Evolutionary conservation across 805 yeast genomes (phyloP), one percentile per base, ranked within the genome.

Genomic region (Suhomyces sp.): DNA sequence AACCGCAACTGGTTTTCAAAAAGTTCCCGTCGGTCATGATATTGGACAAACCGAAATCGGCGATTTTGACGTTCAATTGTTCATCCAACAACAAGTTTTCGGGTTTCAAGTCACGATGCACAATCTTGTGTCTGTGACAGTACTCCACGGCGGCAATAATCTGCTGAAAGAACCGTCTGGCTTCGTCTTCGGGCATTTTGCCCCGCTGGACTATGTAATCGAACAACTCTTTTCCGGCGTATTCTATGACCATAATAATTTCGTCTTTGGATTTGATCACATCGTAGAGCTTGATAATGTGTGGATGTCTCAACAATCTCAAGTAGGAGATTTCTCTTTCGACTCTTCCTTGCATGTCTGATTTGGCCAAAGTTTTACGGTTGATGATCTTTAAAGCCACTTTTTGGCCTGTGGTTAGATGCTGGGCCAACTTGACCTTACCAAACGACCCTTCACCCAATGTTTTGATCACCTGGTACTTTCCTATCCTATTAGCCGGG

Each of bases 81-180:
- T 64, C 68, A 46, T 65, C 68, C 58, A 65, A 57, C 55, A 65
- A 60, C 56, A 65, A 61, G 56, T 65, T 65, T 59, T 94, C 99
- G 0, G 99, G 99, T 68, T 94, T 94, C 68, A 94, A 80, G 73
- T 94, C 99, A 61, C 99, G 53, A 54, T 65, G 69, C 29, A 65
- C 69, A 50, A 65, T 64, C 60, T 65, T 65, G 54, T 65, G 69
- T 44, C 69, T 54, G 53, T 65, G 69, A 47, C 69, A 65, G 59
- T 65, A 65, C 49, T 65, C 69, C 6, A 65, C 68, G 9, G 68
- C 69, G 9, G 68, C 68, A 15, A 65, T 64, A 43, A 65, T 65
- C 49, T 65, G 69, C 50, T 65, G 69, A 57, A 65, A 65, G 47
- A 65, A 64, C 25, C 69, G 58, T 37, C 69, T 52, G 19, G 65